phyloP scores from a whole-genome alignment of 2,329 filamentous ascomycete genomes.

The Blumeria graminis region DNA sequence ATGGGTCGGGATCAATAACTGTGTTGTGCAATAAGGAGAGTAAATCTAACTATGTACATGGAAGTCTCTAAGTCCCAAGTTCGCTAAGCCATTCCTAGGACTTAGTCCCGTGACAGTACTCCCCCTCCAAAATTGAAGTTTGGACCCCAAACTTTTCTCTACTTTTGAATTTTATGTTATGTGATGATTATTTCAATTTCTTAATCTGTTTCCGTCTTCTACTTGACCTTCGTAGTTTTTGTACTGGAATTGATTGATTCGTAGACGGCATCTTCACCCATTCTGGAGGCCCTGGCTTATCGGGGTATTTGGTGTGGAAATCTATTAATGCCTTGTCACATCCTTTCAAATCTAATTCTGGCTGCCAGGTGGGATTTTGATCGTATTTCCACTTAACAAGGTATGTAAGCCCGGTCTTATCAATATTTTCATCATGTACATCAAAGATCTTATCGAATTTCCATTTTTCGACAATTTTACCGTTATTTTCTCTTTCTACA shows the following conservation, averaged over 20 bases:
- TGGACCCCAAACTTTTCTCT: neutral
- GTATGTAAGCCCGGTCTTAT: neutral
- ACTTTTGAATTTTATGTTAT: neutral
- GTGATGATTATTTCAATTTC: neutral
- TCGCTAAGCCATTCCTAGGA: no score
- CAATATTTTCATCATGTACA: constrained; percentile 34
- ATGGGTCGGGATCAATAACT: no score
- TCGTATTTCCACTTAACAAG: neutral
- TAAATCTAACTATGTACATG: no score
- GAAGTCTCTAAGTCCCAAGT: no score
- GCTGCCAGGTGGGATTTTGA: no score
- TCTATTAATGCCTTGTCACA: no score
- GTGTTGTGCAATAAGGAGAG: no score
- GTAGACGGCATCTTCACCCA: neutral
- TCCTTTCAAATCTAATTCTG: no score
- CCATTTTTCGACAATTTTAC: neutral
- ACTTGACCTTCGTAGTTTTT: neutral
- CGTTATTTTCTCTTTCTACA: neutral
- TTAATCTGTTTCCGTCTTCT: neutral
- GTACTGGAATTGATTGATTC: neutral
- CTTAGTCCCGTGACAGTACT: neutral
- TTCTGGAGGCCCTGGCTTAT: neutral
- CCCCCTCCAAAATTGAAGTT: neutral
- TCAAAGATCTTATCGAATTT: constrained; percentile 9
- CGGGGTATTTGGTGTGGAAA: no score